A percentile compares a stretch with the other conserved stretches of the same genome.
Conservation (phyloP, 148 eudicot species). For the Rhododendron mucronatum region DNA sequence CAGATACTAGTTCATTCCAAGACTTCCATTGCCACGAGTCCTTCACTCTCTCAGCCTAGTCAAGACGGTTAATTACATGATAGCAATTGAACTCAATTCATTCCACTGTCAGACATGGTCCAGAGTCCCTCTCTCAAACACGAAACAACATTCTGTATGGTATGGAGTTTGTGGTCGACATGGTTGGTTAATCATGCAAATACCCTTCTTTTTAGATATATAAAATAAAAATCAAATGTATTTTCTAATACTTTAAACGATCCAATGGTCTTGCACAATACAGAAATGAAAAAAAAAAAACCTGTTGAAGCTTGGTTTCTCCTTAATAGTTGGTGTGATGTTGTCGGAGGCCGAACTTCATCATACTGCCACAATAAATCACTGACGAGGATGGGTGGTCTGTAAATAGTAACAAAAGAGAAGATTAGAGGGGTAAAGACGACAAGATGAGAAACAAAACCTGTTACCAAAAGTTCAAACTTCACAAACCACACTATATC, state of each 20-base stretch:
- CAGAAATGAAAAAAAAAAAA: constrained; percentile 13
- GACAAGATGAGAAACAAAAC: background rate
- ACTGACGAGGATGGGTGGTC: constrained; percentile 87
- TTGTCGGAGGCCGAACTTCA: constrained; percentile 39
- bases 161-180: background rate
- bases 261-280: background rate
- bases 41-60: background rate
- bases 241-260: background rate
- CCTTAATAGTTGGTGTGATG: constrained; percentile 46
- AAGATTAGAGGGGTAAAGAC: background rate
- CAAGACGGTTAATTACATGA: background rate
- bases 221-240: background rate
- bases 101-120: background rate
- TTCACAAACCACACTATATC: background rate
- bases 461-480: background rate
- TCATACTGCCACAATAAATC: constrained; percentile 75
- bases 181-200: background rate
- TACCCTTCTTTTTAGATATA: background rate
- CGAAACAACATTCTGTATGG: background rate
- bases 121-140: background rate
- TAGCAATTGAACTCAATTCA: background rate
- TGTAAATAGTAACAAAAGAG: constrained; percentile 27
- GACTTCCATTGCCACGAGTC: background rate
- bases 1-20: background rate
- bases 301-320: constrained; percentile 58